phyloP scores from a whole-genome alignment of 495 filamentous ascomycete species.

The Beverwykella pulmonaria region DNA sequence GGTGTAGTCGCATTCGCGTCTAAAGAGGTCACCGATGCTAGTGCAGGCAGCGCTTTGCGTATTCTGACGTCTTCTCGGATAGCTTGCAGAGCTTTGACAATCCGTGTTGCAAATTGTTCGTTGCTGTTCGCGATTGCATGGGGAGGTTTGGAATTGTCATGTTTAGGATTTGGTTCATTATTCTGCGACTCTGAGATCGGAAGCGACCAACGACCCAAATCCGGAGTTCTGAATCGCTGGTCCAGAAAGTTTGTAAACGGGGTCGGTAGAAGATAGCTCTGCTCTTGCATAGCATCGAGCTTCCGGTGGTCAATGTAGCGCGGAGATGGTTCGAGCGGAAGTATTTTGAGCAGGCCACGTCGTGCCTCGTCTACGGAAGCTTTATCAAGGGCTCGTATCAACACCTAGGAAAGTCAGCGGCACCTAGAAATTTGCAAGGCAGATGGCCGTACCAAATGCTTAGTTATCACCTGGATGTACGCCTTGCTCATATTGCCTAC shows the following conservation, averaged over 20 bases:
- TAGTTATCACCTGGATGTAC: slow-evolving; percentile 1
- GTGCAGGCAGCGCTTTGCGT: neutral
- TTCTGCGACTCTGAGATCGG: neutral
- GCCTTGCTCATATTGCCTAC: slow-evolving; percentile 17
- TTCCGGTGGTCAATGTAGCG: neutral
- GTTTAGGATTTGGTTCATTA: neutral
- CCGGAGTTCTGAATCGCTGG: slow-evolving; percentile 11
- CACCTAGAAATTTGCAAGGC: neutral
- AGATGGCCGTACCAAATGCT: slow-evolving; percentile 9
- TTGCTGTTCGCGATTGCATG: neutral
- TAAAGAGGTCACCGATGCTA: too few species aligned
- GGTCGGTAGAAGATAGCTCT: slow-evolving; percentile 12
- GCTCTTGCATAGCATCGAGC: neutral
- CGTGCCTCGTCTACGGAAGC: slow-evolving; percentile 23
- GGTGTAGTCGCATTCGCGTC: neutral
- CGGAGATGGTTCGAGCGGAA: slow-evolving; percentile 1
- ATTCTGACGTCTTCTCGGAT: neutral
- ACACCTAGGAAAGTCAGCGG: slow-evolving; percentile 11
- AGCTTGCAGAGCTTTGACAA: neutral
- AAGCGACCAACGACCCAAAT: slow-evolving; percentile 25
- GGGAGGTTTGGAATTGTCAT: neutral
- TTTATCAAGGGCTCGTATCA: slow-evolving; percentile 25
- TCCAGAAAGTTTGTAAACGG: slow-evolving; percentile 15
- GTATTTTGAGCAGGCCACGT: slow-evolving; percentile 24
- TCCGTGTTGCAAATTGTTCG: neutral